Evolutionary conservation across 257 asterid species (phyloP).

Genomic region (Solanum okadae): DNA sequence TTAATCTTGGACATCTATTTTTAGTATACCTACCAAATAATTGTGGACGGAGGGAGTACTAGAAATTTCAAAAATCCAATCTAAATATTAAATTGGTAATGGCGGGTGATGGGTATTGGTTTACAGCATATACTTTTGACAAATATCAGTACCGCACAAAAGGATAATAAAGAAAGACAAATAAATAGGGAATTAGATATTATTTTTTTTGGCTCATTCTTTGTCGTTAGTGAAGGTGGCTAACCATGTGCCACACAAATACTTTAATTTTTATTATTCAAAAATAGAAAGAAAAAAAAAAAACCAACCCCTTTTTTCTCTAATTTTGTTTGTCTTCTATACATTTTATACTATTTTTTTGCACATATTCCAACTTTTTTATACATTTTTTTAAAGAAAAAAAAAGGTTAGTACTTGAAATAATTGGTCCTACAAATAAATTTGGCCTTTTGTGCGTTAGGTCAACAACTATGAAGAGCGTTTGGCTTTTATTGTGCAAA

Average conservation of each 20-base stretch:
- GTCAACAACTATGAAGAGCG: slow-evolving; percentile 57
- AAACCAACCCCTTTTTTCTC: background rate
- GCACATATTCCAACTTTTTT: background rate
- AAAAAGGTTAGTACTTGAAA: background rate
- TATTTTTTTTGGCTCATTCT: slow-evolving; percentile 23
- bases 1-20: too few relatives aligned
- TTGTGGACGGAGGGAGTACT: too few relatives aligned
- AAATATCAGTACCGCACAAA: background rate
- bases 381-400: background rate
- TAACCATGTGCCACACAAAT: slow-evolving; percentile 59
- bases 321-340: background rate
- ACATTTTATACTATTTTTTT: background rate
- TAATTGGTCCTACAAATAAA: slow-evolving; percentile 1
- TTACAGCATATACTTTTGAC: background rate
- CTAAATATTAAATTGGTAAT: background rate
- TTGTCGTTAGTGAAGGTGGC: slow-evolving; percentile 54
- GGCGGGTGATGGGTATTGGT: background rate
- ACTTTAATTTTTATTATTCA: background rate
- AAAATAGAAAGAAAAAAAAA: background rate
- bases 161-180: background rate
- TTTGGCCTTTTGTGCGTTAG: slow-evolving; percentile 41
- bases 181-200: background rate
- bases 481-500: slow-evolving; percentile 35
- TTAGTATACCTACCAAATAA: too few relatives aligned
- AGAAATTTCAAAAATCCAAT: background rate